phyloP scores from a whole-genome alignment of 2,329 filamentous ascomycete species.

The Ophiostoma perfectum region DNA sequence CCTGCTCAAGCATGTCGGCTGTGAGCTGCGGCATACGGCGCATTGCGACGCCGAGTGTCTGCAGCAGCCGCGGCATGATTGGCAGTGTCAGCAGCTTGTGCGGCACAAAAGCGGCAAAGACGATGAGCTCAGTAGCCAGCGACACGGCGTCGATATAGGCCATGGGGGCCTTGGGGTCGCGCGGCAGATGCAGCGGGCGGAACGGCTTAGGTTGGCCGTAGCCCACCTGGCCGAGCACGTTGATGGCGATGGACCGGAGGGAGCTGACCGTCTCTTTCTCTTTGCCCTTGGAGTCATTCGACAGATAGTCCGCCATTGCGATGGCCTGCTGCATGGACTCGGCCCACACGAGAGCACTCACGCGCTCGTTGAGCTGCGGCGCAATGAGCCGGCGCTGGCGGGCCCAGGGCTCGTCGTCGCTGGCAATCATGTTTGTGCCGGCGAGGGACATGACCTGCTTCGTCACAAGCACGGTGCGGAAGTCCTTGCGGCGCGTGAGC shows the following conservation, averaged over 20 bases:
- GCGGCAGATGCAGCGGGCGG: constrained; percentile 28
- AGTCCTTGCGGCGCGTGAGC: constrained; percentile 35
- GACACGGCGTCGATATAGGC: constrained; percentile 35
- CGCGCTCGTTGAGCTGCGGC: constrained; percentile 35
- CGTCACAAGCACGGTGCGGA: constrained; percentile 30
- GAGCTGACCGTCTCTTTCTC: constrained; percentile 30
- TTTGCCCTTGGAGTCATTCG: constrained; percentile 28
- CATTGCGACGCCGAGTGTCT: constrained; percentile 30
- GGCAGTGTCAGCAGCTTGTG: constrained; percentile 27
- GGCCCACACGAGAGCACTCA: constrained; percentile 35
- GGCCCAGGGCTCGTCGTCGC: constrained; percentile 31
- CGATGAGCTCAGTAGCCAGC: constrained; percentile 31
- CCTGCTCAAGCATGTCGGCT: constrained; percentile 30
- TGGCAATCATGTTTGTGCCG: constrained; percentile 34
- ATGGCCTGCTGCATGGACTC: constrained; percentile 33
- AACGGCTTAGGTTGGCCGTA: constrained; percentile 34
- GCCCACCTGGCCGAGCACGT: constrained; percentile 35
- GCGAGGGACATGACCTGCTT: constrained; percentile 33
- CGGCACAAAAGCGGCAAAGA: constrained; percentile 32
- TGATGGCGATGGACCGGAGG: constrained; percentile 35
- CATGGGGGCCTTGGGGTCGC: constrained; percentile 23
- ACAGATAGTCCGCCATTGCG: constrained; percentile 32
- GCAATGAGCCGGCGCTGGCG: constrained; percentile 36
- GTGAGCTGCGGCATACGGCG: constrained; percentile 31
- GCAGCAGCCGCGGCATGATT: constrained; percentile 30